Base-by-base conservation (phyloP, 345 rosid species). In the Dipteronia sinensis region DNA sequence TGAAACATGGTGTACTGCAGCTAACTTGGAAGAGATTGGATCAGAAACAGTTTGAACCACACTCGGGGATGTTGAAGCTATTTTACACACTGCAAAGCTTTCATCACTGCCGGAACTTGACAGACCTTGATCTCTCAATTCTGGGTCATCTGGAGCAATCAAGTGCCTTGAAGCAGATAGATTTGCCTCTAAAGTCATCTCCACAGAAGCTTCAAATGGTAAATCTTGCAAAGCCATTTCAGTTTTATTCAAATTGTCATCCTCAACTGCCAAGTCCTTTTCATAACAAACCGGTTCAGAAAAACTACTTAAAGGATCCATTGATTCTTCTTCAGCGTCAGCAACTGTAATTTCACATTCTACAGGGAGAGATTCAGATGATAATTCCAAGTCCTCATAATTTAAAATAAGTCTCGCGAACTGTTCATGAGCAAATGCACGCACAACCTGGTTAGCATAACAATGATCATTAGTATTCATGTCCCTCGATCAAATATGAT, bases 381-480 rank as follows among this genome's bases (percentile, higher is more conserved):
- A 80, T 82, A 90, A 82, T 81, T 89, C 94, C 66, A 86, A 51
- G 79, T 92, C 92, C 15, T 86, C 95, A 82, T 85, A 80, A 82
- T 83, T 88, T 79, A 95, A 84, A 78, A 95, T 92, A 56, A 95
- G 96, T 83, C 99, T 85, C 63, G 99, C 99, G 81, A 90, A 95
- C 78, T 95, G 97, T 74, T 95, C 99, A 71, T 95, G 99, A 76
- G 99, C 99, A 78, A 79, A 86, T 67, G 99, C 97, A 55, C 99
- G 97, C 44, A 95, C 92, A 77, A 93, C 96, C 98, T 95, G 83
- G 78, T 80, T 70, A 78, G 44, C 69, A 81, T 31, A 34, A 77
- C 71, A 76, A 51, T 62, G 71, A 42, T 44, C 13, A 56, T 76
- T 55, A 82, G 75, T 58, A 74, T 67, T 44, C 62, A 84, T 10